Conservation (phyloP, 1,284 basidiomycete genomes). For the Leccinum subrobustum region DNA sequence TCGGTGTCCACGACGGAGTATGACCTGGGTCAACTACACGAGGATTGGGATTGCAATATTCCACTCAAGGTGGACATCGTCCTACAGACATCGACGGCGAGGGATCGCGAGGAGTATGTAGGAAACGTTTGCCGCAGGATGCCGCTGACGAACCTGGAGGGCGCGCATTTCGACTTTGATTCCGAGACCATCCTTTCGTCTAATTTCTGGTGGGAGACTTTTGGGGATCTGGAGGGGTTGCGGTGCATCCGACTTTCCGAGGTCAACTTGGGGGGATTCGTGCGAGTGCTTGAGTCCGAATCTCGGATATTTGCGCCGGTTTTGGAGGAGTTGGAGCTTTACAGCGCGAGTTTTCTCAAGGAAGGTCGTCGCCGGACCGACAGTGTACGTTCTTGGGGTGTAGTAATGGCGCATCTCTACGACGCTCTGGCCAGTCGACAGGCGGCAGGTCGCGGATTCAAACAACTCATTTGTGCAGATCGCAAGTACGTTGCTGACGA, state of each 20-base stretch:
- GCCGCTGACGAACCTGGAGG: constrained; percentile 17
- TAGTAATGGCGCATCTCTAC: constrained; percentile 11
- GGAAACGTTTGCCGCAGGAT: constrained; percentile 13
- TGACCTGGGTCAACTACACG: constrained; percentile 8
- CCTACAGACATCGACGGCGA: constrained; percentile 6
- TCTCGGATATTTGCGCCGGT: constrained; percentile 28
- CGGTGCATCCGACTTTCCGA: constrained; percentile 11
- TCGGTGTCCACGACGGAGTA: constrained; percentile 6
- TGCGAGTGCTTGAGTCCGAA: constrained; percentile 7
- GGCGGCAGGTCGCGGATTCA: constrained; percentile 14
- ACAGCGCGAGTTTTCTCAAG: constrained; percentile 26
- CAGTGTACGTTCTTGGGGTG: constrained; percentile 7
- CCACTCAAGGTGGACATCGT: constrained; percentile 21
- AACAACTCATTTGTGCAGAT: constrained; percentile 12
- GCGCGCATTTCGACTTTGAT: constrained; percentile 14
- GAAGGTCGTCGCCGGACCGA: constrained; percentile 13
- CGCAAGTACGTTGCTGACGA: constrained; percentile 19
- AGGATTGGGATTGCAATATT: constrained; percentile 23
- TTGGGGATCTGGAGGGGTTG: constrained; percentile 19
- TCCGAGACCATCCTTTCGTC: constrained; percentile 5
- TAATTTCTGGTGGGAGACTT: constrained; percentile 19
- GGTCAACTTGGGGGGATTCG: constrained; percentile 10
- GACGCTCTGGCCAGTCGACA: constrained; percentile 21
- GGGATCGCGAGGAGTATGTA: constrained; percentile 15
- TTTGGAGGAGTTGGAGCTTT: constrained; percentile 32